phyloP scores from a whole-genome alignment of 306 rosid species.

The Prinsepia uniflora region DNA sequence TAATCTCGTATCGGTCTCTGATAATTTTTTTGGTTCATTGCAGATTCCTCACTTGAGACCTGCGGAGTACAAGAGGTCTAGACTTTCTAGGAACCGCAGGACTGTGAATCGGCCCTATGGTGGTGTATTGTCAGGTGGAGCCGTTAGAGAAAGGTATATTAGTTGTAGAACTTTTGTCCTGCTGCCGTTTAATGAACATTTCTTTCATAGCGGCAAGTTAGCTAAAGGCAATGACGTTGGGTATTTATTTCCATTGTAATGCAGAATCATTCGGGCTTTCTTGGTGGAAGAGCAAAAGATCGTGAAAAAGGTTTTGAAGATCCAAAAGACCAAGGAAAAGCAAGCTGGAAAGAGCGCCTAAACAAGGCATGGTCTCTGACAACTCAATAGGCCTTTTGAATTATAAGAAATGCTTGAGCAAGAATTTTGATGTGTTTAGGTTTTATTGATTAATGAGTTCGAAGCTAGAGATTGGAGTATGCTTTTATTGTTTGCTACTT shows the following conservation, averaged over 20 bases:
- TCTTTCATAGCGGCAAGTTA: not conserved
- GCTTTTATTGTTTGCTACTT: constrained; percentile 20
- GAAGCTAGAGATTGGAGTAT: constrained; percentile 23
- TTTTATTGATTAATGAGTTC: constrained; percentile 31
- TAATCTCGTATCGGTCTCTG: not conserved
- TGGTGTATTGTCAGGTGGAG: constrained; percentile 79
- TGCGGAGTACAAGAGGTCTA: constrained; percentile 74
- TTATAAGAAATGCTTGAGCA: constrained; percentile 22
- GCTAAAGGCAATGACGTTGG: not conserved
- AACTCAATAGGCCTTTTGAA: constrained; percentile 9
- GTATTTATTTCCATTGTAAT: not conserved
- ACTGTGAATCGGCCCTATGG: constrained; percentile 82
- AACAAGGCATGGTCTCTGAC: not conserved
- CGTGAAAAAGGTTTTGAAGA: constrained; percentile 93
- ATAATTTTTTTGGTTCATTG: constrained; percentile 1
- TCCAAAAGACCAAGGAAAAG: constrained; percentile 84
- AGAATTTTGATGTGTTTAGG: constrained; percentile 50
- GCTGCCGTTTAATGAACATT: no score
- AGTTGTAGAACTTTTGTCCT: no score
- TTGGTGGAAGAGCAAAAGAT: constrained; percentile 90
- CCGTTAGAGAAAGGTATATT: constrained; percentile 75
- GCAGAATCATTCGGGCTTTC: constrained; percentile 77
- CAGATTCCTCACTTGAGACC: constrained; percentile 94
- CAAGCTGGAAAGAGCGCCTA: constrained; percentile 41
- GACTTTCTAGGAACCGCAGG: constrained; percentile 71